Base-by-base conservation (phyloP, 2,329 filamentous ascomycete species). In the Diaporthe capsici region DNA sequence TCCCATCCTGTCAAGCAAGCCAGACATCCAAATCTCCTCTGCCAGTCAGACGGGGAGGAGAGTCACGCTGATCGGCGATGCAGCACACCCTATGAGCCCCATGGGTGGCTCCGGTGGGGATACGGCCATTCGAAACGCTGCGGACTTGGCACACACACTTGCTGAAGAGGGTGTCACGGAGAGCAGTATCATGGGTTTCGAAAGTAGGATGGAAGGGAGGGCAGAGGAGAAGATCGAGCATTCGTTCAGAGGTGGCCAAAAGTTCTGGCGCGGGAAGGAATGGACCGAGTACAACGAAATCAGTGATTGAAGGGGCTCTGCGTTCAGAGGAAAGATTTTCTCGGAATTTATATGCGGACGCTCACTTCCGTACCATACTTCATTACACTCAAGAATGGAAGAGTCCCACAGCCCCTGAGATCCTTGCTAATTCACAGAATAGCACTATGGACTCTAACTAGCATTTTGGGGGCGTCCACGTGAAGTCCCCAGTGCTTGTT, bases 61-160 rank as follows among this genome's bases (percentile, higher is more conserved):
- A 9, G 78, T 81, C 22, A 81, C 79, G 8, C 78, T 82, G 5
- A 75, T 82, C 22, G 71, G 75, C 55, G 75, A 76, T 47, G 75
- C 75, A 31, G 75, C 55, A 13, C 75, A 76, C 17, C 34, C 80
- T 2, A 82, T 82, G 81, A 82, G 81, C 71, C 80, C 81, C 7
- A 82, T 82, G 81, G 81, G 81, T 34, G 81, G 80, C 17, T 79
- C 80, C 4, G 80, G 81, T 25, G 81, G 77, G 12, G 81, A 82
- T 77, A 82, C 79, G 17, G 81, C 81, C 22, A 77, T 82, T 73
- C 75, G 71, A 31, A 80, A 78, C 49, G 80, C 80, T 10, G 81
- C 79, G 22, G 80, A 82, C 63, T 57, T 82, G 39, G 80, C 80
- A 51, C 51, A 10, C 4, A 78, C 76, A 28, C 75, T 82, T 75